Evolutionary conservation across 495 filamentous ascomycete genomes (phyloP).

Genomic region (Penicillium malachiteum): DNA sequence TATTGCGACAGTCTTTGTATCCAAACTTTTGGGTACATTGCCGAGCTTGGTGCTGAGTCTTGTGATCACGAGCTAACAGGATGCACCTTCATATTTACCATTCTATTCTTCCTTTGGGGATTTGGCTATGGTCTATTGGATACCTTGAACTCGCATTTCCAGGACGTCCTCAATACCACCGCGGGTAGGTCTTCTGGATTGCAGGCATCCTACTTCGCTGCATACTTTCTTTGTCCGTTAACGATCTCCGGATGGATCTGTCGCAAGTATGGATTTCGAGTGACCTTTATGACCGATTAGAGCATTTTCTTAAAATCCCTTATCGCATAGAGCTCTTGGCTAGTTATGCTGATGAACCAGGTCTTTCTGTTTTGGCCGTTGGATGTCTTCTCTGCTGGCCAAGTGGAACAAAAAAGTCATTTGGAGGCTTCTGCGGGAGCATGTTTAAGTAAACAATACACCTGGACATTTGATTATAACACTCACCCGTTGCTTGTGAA

Average conservation of each 20-base stretch:
- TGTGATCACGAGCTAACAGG: background rate
- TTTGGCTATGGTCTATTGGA: slow-evolving; percentile 54
- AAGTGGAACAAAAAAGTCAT: slow-evolving; percentile 56
- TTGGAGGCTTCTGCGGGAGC: slow-evolving; percentile 67
- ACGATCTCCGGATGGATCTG: slow-evolving; percentile 66
- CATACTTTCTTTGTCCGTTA: slow-evolving; percentile 64
- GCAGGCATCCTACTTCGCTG: slow-evolving; percentile 53
- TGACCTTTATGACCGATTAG: slow-evolving; percentile 46
- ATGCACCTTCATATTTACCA: slow-evolving; percentile 19
- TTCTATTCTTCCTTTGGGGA: slow-evolving; percentile 45
- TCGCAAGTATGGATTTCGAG: slow-evolving; percentile 61
- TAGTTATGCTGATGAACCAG: slow-evolving; percentile 11
- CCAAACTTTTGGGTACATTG: slow-evolving; percentile 17
- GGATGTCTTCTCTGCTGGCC: slow-evolving; percentile 66
- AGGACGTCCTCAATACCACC: slow-evolving; percentile 46
- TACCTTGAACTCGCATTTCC: slow-evolving; percentile 55
- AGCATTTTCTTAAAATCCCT: slow-evolving; percentile 29
- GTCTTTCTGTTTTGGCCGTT: slow-evolving; percentile 59
- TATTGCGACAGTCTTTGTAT: slow-evolving; percentile 18
- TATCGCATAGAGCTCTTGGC: background rate
- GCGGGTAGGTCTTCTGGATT: slow-evolving; percentile 43
- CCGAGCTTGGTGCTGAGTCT: background rate
- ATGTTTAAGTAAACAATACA: slow-evolving; percentile 44
- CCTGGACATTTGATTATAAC: background rate
- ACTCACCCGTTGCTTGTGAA: too few species aligned